Evolutionary conservation across 129 eudicot genomes (phyloP).

Genomic region (Oenanthe sinensis): DNA sequence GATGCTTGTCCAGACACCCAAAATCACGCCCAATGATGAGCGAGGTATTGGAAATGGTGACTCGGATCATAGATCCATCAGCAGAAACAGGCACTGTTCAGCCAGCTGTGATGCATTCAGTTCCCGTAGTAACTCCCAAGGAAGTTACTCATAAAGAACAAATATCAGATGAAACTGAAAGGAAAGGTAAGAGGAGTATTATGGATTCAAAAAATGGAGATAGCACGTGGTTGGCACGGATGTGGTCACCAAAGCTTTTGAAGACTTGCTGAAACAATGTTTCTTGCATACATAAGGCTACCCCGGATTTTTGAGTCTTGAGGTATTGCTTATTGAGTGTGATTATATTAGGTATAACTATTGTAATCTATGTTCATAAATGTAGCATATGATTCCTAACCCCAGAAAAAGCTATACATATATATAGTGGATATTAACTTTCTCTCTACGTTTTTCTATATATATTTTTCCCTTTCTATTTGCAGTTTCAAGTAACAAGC

Average conservation of each 20-base stretch:
- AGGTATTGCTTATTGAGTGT: neutral
- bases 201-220: constrained; percentile 1
- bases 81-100: neutral
- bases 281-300: neutral
- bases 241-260: constrained; percentile 6
- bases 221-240: neutral
- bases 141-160: constrained; percentile 3
- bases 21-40: constrained; percentile 76
- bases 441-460: neutral
- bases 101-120: neutral
- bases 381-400: neutral
- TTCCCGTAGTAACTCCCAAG: neutral
- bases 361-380: neutral
- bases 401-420: neutral
- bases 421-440: neutral
- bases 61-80: constrained; percentile 32
- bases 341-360: neutral
- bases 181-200: constrained; percentile 10
- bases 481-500: neutral
- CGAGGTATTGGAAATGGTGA: constrained; percentile 67
- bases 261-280: neutral
- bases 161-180: neutral
- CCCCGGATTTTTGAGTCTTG: neutral
- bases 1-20: constrained; percentile 53
- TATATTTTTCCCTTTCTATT: neutral